phyloP scores from a whole-genome alignment of 257 asterid genomes.

The Rubia yunnanensis region DNA sequence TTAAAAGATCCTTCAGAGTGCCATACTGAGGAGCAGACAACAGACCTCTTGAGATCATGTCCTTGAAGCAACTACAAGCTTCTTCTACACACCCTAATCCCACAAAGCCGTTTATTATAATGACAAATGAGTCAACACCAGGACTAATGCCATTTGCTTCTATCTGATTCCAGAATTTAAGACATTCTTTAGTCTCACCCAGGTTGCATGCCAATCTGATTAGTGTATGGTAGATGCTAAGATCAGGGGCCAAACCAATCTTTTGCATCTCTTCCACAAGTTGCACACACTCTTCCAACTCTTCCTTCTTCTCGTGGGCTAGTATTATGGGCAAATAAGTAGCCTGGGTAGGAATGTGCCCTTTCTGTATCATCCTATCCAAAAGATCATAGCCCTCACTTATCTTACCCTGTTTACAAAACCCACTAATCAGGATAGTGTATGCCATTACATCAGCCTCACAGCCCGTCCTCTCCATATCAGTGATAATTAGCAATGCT shows the following conservation, averaged over 20 bases:
- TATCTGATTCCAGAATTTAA: slow-evolving; percentile 46
- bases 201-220: slow-evolving; percentile 67
- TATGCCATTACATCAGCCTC: slow-evolving; percentile 69
- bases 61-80: slow-evolving; percentile 73
- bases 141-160: slow-evolving; percentile 67
- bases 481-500: slow-evolving; percentile 51
- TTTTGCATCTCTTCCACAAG: slow-evolving; percentile 67
- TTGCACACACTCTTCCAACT: slow-evolving; percentile 68
- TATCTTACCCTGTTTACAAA: slow-evolving; percentile 70
- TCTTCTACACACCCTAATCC: slow-evolving; percentile 53
- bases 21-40: slow-evolving; percentile 79
- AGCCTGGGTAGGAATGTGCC: slow-evolving; percentile 54
- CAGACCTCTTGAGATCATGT: slow-evolving; percentile 82
- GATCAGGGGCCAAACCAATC: slow-evolving; percentile 49
- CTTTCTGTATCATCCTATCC: slow-evolving; percentile 57
- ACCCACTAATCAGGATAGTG: slow-evolving; percentile 81
- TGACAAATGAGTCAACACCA: slow-evolving; percentile 58
- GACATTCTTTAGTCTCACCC: slow-evolving; percentile 60
- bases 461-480: slow-evolving; percentile 66
- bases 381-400: slow-evolving; percentile 57
- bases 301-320: slow-evolving; percentile 87
- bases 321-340: slow-evolving; percentile 69
- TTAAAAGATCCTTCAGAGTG: slow-evolving; percentile 57
- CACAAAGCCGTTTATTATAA: slow-evolving; percentile 60
- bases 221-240: slow-evolving; percentile 43